These are phyloP conservation scores for Amylocarpus encephaloides DNA, from an alignment of 2,329 filamentous ascomycete genomes.

Conservation along the genomic window DNA sequence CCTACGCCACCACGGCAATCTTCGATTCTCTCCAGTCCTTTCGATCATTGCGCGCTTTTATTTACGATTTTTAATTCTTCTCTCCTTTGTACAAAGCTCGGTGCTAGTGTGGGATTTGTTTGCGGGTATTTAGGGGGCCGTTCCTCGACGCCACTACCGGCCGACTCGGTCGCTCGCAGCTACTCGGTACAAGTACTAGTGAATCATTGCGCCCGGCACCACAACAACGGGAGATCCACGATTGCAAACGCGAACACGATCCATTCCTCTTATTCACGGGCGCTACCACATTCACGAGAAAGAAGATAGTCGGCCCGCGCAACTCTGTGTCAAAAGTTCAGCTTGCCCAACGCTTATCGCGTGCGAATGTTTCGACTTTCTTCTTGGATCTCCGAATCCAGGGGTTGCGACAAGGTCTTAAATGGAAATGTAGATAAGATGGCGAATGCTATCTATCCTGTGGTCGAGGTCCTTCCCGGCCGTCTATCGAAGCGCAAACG, in stretches of 20 bases:
- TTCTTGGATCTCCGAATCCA: conserved; percentile 49
- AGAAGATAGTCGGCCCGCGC: conserved; percentile 12
- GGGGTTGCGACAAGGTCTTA: conserved; percentile 49
- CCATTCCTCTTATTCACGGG: conserved; percentile 6
- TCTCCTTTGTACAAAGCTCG: conserved; percentile 16
- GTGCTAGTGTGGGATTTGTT: conserved; percentile 7
- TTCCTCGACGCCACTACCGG: conserved; percentile 8
- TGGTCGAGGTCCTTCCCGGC: conserved; percentile 19
- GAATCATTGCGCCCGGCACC: conserved; percentile 7
- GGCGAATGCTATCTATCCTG: conserved; percentile 22
- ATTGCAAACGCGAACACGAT: conserved; percentile 3
- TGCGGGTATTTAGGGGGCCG: conserved; percentile 2
- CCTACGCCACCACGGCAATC: conserved; percentile 19
- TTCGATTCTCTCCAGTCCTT: conserved; percentile 22
- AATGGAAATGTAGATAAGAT: conserved; percentile 38
- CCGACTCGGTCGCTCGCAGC: neutral
- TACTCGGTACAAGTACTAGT: neutral
- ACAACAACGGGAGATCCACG: conserved; percentile 3
- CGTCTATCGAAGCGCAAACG: conserved; percentile 25
- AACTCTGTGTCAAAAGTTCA: neutral
- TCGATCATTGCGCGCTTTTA: conserved; percentile 11
- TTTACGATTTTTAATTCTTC: conserved; percentile 23
- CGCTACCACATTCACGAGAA: conserved; percentile 1
- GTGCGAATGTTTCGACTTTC: conserved; percentile 54
- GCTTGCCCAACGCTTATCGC: conserved; percentile 20